phyloP scores from a whole-genome alignment of 176 grass and related monocot species.

The Pontederia crassipes region DNA sequence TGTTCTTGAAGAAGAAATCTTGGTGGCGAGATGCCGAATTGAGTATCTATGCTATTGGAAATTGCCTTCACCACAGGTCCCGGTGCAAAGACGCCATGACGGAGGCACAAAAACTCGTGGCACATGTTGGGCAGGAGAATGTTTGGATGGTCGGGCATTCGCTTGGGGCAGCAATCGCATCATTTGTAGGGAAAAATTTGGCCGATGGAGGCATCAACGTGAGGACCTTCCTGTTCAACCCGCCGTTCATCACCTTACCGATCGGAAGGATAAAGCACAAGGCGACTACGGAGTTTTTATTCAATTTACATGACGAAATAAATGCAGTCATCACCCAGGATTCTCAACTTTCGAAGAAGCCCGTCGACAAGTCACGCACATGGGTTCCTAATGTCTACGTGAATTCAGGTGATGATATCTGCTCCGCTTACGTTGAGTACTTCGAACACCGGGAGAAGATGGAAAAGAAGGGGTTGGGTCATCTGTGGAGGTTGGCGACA shows the following conservation, averaged over 20 bases:
- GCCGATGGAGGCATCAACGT: conserved; percentile 29
- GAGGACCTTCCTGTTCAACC: conserved; percentile 63
- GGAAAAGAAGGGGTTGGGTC: conserved; percentile 42
- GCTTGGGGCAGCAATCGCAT: conserved; percentile 50
- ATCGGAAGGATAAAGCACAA: conserved; percentile 40
- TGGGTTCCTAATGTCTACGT: conserved; percentile 63
- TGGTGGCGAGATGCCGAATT: conserved; percentile 29
- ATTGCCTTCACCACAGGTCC: conserved; percentile 31
- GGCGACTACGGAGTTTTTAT: conserved; percentile 34
- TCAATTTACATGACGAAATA: conserved; percentile 36
- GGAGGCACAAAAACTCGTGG: conserved; percentile 18
- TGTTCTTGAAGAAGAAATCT: conserved; percentile 37
- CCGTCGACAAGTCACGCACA: conserved; percentile 30
- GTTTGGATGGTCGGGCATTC: conserved; percentile 68
- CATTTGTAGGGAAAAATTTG: conserved; percentile 41
- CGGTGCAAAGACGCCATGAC: conserved; percentile 29
- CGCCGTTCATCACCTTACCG: conserved; percentile 41
- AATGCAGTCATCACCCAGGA: conserved; percentile 25
- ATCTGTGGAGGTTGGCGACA: conserved; percentile 44
- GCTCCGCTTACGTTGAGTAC: conserved; percentile 59
- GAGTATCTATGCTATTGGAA: conserved; percentile 38
- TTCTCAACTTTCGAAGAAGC: neutral
- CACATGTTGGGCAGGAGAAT: conserved; percentile 4
- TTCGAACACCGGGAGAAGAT: conserved; percentile 60
- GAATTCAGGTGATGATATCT: conserved; percentile 46